Conservation (phyloP, 2,329 filamentous ascomycete genomes). For the Pyrenophora teres region DNA sequence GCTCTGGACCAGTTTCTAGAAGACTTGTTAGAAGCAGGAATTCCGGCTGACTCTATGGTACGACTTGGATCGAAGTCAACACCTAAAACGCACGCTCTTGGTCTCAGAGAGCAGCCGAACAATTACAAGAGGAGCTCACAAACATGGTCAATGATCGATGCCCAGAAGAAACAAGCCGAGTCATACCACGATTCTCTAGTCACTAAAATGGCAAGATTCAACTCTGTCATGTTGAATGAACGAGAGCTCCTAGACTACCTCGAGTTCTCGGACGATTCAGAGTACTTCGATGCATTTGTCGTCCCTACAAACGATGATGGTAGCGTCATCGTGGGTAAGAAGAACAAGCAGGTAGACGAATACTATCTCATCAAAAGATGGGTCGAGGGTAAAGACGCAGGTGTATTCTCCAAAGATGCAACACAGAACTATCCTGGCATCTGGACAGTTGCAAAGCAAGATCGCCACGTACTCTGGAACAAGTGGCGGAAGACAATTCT, state of each 20-base stretch:
- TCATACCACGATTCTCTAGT: conserved; percentile 32
- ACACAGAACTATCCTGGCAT: conserved; percentile 42
- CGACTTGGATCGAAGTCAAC: conserved; percentile 67
- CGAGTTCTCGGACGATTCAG: conserved; percentile 59
- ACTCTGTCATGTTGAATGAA: conserved; percentile 2
- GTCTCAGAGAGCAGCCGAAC: conserved; percentile 51
- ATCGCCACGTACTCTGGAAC: conserved; percentile 43
- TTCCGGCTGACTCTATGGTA: conserved; percentile 58
- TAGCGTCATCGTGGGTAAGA: conserved; percentile 53
- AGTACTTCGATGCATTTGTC: conserved; percentile 62
- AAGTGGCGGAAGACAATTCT: conserved; percentile 44
- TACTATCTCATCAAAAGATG: conserved; percentile 63
- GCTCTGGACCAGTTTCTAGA: conserved; percentile 58
- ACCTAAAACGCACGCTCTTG: conserved; percentile 54
- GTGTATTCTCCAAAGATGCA: conserved; percentile 47
- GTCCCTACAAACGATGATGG: conserved; percentile 55
- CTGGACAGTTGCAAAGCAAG: conserved; percentile 57
- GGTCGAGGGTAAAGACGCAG: conserved; percentile 54
- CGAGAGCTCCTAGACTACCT: conserved; percentile 51
- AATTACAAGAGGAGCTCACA: conserved; percentile 39
- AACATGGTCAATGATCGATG: conserved; percentile 52
- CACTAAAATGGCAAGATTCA: conserved; percentile 18
- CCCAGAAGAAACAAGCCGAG: conserved; percentile 46
- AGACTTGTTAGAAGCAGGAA: conserved; percentile 65
- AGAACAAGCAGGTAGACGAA: conserved; percentile 51